Base-by-base conservation (phyloP, 2,329 filamentous ascomycete species). In the Drechslera avenae region DNA sequence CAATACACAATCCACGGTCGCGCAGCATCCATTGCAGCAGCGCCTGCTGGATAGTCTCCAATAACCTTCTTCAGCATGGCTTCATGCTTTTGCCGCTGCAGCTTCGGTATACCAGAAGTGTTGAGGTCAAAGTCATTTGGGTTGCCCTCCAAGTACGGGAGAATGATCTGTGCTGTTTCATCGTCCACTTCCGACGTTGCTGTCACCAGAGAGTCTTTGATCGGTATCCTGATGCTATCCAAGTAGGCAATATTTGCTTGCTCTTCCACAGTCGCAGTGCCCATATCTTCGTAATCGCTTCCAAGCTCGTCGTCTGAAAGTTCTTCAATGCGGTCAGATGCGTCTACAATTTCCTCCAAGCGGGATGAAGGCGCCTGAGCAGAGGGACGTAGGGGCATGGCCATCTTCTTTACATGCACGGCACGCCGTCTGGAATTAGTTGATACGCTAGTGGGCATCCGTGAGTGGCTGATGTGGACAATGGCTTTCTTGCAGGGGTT, bases 1-100 rank as follows among this genome's bases (percentile, higher is more conserved):
- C 94, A 99, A 77, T 97, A 97, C 58, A 96, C 81, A 66, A 96
- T 83, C 94, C 94, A 99, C 8, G 94, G 92, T 47, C 93, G 81
- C 69, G 89, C 92, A 26, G 94, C 88, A 78, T 99, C 94, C 60
- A 91, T 84, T 40, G 81, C 81, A 44, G 87, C 85, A 73, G 88
- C 96, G 3, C 78, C 78, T 6, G 82, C 76, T 0, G 93, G 90
- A 54, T 95, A 84, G 40, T 78, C 79, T 35, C 76, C 76, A 34
- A 86, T 65, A 9, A 76, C 76, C 45, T 78, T 74, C 49, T 79
- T 78, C 41, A 92, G 75, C 68, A 90, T 92, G 28, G 70, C 74
- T 52, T 83, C 77, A 73, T 87, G 85, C 34, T 76, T 73, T 50
- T 78, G 76, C 34, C 88, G 85, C 61, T 86, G 82, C n/a, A 99